phyloP scores from a whole-genome alignment of 2,329 filamentous ascomycete genomes.

The Beauveria pseudobassiana region DNA sequence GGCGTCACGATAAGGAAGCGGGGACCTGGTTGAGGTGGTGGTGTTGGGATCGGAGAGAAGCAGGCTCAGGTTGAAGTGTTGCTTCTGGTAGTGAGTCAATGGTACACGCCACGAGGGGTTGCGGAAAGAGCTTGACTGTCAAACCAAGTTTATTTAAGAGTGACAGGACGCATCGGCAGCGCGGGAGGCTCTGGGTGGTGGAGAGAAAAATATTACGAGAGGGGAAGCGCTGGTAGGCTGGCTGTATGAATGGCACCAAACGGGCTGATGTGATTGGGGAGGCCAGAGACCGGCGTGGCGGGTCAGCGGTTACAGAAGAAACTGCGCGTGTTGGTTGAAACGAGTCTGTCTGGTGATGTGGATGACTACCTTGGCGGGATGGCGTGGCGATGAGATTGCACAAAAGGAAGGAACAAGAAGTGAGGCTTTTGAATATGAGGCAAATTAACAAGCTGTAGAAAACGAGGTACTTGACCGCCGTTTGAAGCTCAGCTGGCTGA shows the following conservation, averaged over 20 bases:
- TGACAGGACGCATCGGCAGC: slow-evolving; percentile 2
- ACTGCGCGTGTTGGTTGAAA: slow-evolving; percentile 5
- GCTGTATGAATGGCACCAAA: not conserved
- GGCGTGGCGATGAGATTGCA: not conserved
- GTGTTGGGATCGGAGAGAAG: not conserved
- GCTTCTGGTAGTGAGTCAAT: not conserved
- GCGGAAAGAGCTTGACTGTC: not conserved
- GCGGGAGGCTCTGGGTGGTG: not conserved
- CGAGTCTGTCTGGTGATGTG: not conserved
- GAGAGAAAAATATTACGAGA: slow-evolving; percentile 4
- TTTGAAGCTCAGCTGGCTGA: not conserved
- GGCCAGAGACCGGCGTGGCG: not conserved
- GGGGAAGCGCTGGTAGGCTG: slow-evolving; percentile 2
- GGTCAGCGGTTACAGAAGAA: not conserved
- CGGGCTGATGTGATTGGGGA: slow-evolving; percentile 10
- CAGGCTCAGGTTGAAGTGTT: not conserved
- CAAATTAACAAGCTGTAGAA: not conserved
- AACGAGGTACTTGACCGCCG: not conserved
- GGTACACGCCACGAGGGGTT: not conserved
- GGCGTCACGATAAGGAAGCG: not conserved
- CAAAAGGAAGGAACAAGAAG: not conserved
- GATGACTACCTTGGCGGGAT: not conserved
- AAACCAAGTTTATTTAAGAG: not conserved
- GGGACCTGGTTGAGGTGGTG: not conserved
- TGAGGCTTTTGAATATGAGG: not conserved